A percentile compares a stretch with the other conserved stretches of the same genome.
Conservation (phyloP, 2,329 filamentous ascomycete species). For the Diaporthe sp. region DNA sequence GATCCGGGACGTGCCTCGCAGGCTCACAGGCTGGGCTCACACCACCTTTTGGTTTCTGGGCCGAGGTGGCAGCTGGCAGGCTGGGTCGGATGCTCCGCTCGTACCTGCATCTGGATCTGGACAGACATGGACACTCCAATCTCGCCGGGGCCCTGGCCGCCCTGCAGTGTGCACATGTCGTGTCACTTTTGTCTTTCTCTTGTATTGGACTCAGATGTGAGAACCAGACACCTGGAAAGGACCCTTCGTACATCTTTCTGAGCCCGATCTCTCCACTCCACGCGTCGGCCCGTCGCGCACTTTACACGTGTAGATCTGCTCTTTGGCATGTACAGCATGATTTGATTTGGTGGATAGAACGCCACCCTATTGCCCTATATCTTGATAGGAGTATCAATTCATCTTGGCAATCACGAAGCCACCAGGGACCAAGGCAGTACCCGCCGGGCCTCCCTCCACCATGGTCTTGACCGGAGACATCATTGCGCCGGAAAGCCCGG, state of each 20-base stretch:
- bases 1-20: constrained; percentile 3
- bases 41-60: neutral
- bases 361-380: neutral
- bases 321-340: neutral
- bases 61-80: neutral
- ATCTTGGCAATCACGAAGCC: neutral
- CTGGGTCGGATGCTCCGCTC: neutral
- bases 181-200: constrained; percentile 12
- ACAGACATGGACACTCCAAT: constrained; percentile 6
- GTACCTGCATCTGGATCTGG: constrained; percentile 1
- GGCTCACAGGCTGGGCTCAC: neutral
- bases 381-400: neutral
- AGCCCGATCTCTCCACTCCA: constrained; percentile 7
- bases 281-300: constrained; percentile 23
- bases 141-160: neutral
- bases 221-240: neutral
- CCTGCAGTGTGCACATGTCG: constrained; percentile 1
- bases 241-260: neutral
- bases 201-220: neutral
- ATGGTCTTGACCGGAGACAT: constrained; percentile 30
- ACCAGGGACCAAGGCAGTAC: neutral
- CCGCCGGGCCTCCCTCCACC: neutral
- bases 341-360: neutral
- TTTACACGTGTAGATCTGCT: neutral
- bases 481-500: constrained; percentile 39